phyloP scores from a whole-genome alignment of 129 eudicot species.

The Artemisia tridentata region DNA sequence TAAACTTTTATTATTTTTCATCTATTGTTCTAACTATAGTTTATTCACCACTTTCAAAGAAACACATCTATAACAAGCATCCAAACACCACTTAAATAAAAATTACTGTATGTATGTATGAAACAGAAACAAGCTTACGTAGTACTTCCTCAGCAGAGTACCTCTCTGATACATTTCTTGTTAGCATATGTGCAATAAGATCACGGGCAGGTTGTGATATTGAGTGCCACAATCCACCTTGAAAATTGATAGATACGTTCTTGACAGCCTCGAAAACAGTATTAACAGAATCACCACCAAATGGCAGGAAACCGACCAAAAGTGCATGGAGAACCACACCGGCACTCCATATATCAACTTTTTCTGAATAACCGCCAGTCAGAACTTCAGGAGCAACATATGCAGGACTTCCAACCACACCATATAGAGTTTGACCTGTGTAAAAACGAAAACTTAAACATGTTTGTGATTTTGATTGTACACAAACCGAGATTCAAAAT shows the following conservation, averaged over 20 bases:
- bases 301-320: constrained; percentile 42
- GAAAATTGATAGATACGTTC: constrained; percentile 37
- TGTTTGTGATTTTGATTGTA: neutral
- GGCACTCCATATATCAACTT: constrained; percentile 61
- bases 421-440: constrained; percentile 45
- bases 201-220: constrained; percentile 47
- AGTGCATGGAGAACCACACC: constrained; percentile 52
- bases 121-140: constrained; percentile 29
- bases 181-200: constrained; percentile 46
- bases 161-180: constrained; percentile 46
- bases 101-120: constrained; percentile 3
- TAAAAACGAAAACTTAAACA: neutral
- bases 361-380: constrained; percentile 41
- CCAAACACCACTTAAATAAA: constrained; percentile 6
- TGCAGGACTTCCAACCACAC: constrained; percentile 60
- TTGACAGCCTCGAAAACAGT: constrained; percentile 51
- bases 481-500: neutral
- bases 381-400: constrained; percentile 57
- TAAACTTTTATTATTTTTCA: too few species aligned
- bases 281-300: constrained; percentile 43
- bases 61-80: neutral
- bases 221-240: constrained; percentile 34
- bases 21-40: too few species aligned
- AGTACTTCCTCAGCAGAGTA: constrained; percentile 52
- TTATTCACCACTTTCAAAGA: too few species aligned